phyloP scores from a whole-genome alignment of 1,139 yeast genomes.

The Candida freyschussii region DNA sequence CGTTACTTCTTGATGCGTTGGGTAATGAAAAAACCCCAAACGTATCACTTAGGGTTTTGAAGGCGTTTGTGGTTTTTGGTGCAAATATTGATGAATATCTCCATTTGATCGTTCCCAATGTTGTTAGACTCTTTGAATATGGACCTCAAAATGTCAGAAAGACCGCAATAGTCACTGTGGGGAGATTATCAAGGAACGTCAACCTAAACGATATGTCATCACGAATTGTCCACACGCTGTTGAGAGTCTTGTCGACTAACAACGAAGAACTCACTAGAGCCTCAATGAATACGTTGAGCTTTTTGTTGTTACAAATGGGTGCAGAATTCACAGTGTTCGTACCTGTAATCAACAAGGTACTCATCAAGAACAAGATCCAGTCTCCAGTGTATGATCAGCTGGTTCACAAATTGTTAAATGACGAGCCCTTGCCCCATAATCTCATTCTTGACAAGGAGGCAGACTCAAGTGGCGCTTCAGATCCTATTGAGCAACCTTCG shows the following conservation, averaged over 20 bases:
- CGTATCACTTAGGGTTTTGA: constrained; percentile 72
- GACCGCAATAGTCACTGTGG: constrained; percentile 81
- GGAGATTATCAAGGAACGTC: constrained; percentile 71
- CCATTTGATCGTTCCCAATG: constrained; percentile 79
- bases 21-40: constrained; percentile 71
- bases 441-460: constrained; percentile 65
- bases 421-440: constrained; percentile 86
- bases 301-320: constrained; percentile 75
- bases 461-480: constrained; percentile 50
- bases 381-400: constrained; percentile 77
- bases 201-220: constrained; percentile 86
- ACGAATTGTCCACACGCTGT: constrained; percentile 79
- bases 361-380: constrained; percentile 60
- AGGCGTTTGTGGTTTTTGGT: constrained; percentile 87
- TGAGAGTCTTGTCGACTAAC: constrained; percentile 59
- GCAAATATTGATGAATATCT: constrained; percentile 83
- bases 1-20: constrained; percentile 68
- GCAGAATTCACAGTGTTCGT: constrained; percentile 81
- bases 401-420: constrained; percentile 70
- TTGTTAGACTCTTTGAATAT: constrained; percentile 75
- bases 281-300: constrained; percentile 75
- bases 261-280: constrained; percentile 62
- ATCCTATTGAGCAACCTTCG: constrained; percentile 66
- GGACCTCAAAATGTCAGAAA: constrained; percentile 53
- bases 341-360: constrained; percentile 74